Percentiles rank a stretch among this genome's conserved stretches.
phyloP scores from a whole-genome alignment of 2,329 filamentous ascomycete genomes.

The Verruconis gallopava region DNA sequence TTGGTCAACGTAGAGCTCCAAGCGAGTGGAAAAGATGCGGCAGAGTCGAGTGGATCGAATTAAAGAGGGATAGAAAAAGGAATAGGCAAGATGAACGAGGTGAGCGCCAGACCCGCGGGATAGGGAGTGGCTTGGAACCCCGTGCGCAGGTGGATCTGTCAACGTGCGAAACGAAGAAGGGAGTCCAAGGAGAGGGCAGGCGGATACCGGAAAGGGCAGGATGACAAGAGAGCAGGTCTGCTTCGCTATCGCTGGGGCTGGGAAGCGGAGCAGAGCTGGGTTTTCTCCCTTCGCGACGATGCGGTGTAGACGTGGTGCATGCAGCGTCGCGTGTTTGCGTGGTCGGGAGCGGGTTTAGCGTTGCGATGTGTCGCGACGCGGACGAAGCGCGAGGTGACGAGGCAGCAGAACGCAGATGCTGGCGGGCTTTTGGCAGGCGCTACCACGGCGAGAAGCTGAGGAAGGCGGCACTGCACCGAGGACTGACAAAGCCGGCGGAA shows the following conservation, averaged over 20 bases:
- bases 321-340: background rate
- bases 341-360: background rate
- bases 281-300: too few relatives aligned
- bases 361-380: background rate
- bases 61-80: conserved; percentile 1
- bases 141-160: background rate
- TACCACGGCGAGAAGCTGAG: too few relatives aligned
- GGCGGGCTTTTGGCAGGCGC: too few relatives aligned
- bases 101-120: background rate
- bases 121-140: background rate
- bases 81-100: background rate
- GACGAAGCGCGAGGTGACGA: too few relatives aligned
- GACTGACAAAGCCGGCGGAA: too few relatives aligned
- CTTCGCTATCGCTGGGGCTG: too few relatives aligned
- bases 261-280: too few relatives aligned
- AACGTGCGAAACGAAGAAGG: background rate
- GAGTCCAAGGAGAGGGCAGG: background rate
- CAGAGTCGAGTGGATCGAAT: background rate
- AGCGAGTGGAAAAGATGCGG: background rate
- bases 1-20: background rate
- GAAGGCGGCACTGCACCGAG: too few relatives aligned
- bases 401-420: too few relatives aligned
- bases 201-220: background rate
- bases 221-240: background rate
- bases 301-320: background rate